Conservation (phyloP, 306 rosid genomes). For the Vicia villosa region DNA sequence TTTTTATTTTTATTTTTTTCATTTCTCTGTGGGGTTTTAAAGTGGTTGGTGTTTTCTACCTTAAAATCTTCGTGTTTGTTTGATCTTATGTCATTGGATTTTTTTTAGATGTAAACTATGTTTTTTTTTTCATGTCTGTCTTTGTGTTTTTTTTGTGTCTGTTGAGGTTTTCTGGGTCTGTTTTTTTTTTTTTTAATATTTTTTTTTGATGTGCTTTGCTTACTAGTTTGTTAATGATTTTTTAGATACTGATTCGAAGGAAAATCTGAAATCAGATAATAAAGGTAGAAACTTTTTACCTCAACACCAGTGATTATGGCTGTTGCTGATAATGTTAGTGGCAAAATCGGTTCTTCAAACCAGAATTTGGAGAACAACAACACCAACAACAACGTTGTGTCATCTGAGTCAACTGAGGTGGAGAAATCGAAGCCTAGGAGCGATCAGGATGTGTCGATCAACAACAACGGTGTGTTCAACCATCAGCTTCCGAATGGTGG, state of each 20-base stretch:
- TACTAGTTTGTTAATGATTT: background rate
- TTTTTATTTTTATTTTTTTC: background rate
- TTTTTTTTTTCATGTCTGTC: background rate
- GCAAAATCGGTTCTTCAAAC: slow-evolving; percentile 48
- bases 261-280: slow-evolving; percentile 32
- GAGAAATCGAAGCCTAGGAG: slow-evolving; percentile 63
- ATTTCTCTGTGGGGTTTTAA: slow-evolving; percentile 40
- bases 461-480: slow-evolving; percentile 43
- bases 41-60: slow-evolving; percentile 28
- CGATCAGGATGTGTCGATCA: slow-evolving; percentile 51
- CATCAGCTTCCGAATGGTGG: slow-evolving; percentile 43
- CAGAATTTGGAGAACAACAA: slow-evolving; percentile 58
- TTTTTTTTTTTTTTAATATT: background rate
- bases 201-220: background rate
- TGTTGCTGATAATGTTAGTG: slow-evolving; percentile 83
- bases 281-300: slow-evolving; percentile 35
- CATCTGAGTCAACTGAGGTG: slow-evolving; percentile 58
- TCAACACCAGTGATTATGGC: slow-evolving; percentile 61
- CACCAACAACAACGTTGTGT: slow-evolving; percentile 41
- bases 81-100: slow-evolving; percentile 45
- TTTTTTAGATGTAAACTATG: slow-evolving; percentile 34
- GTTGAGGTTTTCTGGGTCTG: slow-evolving; percentile 20
- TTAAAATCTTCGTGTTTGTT: slow-evolving; percentile 52
- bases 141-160: background rate
- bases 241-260: slow-evolving; percentile 31